Base-by-base conservation (phyloP, 305 asterid genomes). In the Fraxinus angustifolia region DNA sequence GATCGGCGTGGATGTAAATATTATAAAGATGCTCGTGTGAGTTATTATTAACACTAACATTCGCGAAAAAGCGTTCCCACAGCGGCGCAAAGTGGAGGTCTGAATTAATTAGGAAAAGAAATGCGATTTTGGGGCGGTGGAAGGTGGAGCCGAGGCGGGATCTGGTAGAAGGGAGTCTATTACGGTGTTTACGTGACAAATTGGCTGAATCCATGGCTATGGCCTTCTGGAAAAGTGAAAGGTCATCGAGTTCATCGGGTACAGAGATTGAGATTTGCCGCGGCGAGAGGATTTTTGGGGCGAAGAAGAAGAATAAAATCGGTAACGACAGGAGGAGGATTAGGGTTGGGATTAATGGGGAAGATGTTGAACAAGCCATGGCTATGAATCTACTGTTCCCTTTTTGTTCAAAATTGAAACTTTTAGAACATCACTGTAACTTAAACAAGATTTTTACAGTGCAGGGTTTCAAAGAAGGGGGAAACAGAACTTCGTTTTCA, bases 211-310 rank as follows among this genome's bases (percentile, higher is more conserved):
- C 91, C 86, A 82, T 82, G 71, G 92, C 87, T 87, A 94, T 93
- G 35, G 97, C 97, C 58, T 85, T 88, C 35, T 92, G 97, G 88
- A 95, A 95, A 77, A 95, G 96, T 53, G 97, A 83, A 58, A 95
- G 90, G 74, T 95, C 98, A 74, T 91, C 97, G 82, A 94, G 92
- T 84, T 94, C 98, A 78, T 94, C 98, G 58, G 99, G 90, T 77
- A 84, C 80, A 58, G 95, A 88, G 84, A 93, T 95, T 80, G 91
- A 12, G 86, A 94, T 83, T 48, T 82, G 95, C 62, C 92, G 92
- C 16, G 93, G 90, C 8, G 97, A 96, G 3, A 93, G 91, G 50
- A 94, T 79, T 17, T 83, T 83, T 0, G 98, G 97, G 56, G 84
- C 97, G 28, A 93, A 78, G 76, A 85, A 79, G 90, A 86, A 92